Base-by-base conservation (phyloP, 805 yeast species). In the Lachancea lanzarotensis region DNA sequence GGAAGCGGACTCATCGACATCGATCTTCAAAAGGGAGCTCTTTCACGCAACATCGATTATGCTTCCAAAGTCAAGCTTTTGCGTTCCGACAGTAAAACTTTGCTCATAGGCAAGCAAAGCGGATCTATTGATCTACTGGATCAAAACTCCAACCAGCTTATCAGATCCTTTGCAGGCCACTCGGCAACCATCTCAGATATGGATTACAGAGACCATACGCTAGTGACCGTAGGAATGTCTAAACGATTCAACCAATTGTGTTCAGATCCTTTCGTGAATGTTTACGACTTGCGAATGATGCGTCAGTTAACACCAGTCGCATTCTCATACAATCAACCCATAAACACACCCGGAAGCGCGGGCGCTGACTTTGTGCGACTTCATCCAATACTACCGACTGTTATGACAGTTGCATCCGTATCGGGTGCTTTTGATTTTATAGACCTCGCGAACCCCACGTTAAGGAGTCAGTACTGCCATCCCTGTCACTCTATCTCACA, bases 361-460 rank as follows among this genome's bases (percentile, higher is more conserved):
- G 97, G 97, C 11, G 96, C 98, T 0, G 74, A 84, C 9, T 84
- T 76, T 59, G 93, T 84, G 1, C 74, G 84, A 40, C 72, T 91
- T 49, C 97, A 91, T 66, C 97, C 98, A 6, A 83, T 84, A 48
- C 60, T 89, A 40, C 84, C 96, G 5, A 84, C 85, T 32, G 79
- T 84, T 30, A 77, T 88, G 37, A 62, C 88, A 3, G 79, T 86
- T 7, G 83, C 87, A 0, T 84, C 96, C 0, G 72, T 73, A 17
- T 64, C 76, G 18, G 98, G 98, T 15, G 91, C 88, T 48, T 69
- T 93, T 46, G 95, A 89, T 57, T 82, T 89, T 52, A 75, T 88
- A 20, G 97, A 93, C 62, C 75, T 85, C 54, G 79, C 78, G 48
- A 86, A 87, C 60, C 95, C 91, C n/a, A 70, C 82, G 10, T 35